Evolutionary conservation across 495 filamentous ascomycete genomes (phyloP).

Genomic region (Trichocladium uniseriatum): DNA sequence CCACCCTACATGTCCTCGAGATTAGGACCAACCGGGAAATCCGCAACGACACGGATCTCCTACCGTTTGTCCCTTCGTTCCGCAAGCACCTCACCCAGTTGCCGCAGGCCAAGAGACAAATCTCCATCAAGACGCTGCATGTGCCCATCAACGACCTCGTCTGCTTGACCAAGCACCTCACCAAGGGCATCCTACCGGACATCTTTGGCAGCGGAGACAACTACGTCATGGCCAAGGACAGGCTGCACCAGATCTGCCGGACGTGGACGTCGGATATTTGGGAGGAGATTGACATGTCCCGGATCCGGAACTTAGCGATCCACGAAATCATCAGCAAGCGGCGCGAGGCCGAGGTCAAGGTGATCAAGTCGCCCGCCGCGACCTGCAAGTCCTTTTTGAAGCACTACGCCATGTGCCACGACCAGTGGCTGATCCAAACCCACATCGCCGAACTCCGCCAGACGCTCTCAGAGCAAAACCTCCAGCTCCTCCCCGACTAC

Average conservation of each 20-base stretch:
- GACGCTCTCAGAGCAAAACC: constrained; percentile 89
- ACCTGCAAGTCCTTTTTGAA: constrained; percentile 68
- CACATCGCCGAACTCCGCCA: constrained; percentile 77
- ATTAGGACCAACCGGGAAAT: constrained; percentile 52
- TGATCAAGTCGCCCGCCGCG: constrained; percentile 49
- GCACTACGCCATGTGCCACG: constrained; percentile 90
- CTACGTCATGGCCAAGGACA: constrained; percentile 42
- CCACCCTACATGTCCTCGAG: constrained; percentile 67
- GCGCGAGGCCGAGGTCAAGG: constrained; percentile 47
- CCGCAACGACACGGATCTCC: constrained; percentile 64
- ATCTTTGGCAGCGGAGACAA: constrained; percentile 40
- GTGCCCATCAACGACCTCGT: constrained; percentile 67
- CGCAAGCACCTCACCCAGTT: constrained; percentile 50
- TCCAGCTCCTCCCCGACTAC: constrained; percentile 95
- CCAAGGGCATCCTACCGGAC: constrained; percentile 51
- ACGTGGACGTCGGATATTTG: constrained; percentile 66
- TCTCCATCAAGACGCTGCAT: constrained; percentile 53
- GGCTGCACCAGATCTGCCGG: constrained; percentile 50
- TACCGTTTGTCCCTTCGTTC: constrained; percentile 68
- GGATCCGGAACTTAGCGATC: constrained; percentile 67
- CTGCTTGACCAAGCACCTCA: constrained; percentile 64
- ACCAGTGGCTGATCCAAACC: constrained; percentile 88
- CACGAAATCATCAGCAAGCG: constrained; percentile 65
- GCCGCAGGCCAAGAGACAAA: constrained; percentile 47
- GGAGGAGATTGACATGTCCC: constrained; percentile 77